Percentiles rank a stretch among this genome's conserved stretches.
phyloP scores from a whole-genome alignment of 805 yeast genomes.

The Wickerhamomyces xylosicus region DNA sequence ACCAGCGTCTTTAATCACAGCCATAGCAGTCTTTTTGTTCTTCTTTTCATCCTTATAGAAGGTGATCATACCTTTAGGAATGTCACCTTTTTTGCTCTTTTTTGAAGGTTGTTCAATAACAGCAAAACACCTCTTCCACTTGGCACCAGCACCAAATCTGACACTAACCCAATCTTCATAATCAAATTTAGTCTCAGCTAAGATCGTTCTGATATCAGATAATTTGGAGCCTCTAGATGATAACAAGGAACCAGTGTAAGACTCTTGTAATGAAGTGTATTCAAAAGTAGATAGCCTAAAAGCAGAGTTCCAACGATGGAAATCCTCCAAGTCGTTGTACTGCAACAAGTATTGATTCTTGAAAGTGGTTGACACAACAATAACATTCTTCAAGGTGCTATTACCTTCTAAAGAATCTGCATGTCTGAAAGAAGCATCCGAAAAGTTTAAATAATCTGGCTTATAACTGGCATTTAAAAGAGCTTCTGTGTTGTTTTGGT shows the following conservation, averaged over 20 bases:
- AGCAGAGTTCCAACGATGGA: conserved; percentile 74
- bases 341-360: conserved; percentile 82
- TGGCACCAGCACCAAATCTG: conserved; percentile 94
- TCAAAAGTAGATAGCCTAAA: conserved; percentile 75
- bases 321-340: conserved; percentile 53
- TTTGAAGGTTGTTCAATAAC: conserved; percentile 66
- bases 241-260: conserved; percentile 89
- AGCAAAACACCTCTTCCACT: conserved; percentile 92
- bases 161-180: conserved; percentile 95
- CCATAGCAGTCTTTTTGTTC: conserved; percentile 66
- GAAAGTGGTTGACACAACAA: conserved; percentile 83
- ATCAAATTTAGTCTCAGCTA: conserved; percentile 75
- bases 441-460: conserved; percentile 82
- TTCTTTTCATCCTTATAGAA: conserved; percentile 78
- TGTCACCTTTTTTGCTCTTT: conserved; percentile 32
- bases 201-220: conserved; percentile 75
- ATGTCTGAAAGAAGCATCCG: conserved; percentile 81
- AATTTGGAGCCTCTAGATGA: conserved; percentile 85
- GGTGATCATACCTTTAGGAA: conserved; percentile 26
- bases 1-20: conserved; percentile 58
- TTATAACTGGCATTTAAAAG: conserved; percentile 51
- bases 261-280: conserved; percentile 78
- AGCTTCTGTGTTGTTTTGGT: conserved; percentile 32
- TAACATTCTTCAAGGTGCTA: conserved; percentile 59
- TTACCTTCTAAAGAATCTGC: conserved; percentile 52